Conservation (phyloP, 2,329 filamentous ascomycete species). For the Tricladium varicosporioides region DNA sequence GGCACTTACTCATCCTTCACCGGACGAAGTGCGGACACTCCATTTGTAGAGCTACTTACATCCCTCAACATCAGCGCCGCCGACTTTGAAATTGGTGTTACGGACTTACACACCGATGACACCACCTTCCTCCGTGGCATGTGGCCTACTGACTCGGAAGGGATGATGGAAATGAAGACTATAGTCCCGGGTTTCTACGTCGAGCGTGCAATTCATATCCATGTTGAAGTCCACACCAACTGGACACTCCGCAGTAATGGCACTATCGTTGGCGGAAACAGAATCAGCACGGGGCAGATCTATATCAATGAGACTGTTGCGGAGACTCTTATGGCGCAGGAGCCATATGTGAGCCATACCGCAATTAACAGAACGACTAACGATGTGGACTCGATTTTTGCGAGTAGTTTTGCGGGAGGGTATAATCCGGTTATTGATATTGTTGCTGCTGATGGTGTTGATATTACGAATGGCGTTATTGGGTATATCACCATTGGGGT, state of each 20-base stretch:
- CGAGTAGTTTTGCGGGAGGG: conserved; percentile 16
- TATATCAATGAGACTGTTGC: conserved; percentile 62
- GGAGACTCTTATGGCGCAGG: conserved; percentile 44
- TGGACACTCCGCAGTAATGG: conserved; percentile 39
- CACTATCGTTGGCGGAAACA: conserved; percentile 47
- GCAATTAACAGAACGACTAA: conserved; percentile 41
- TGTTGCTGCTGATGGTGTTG: conserved; percentile 35
- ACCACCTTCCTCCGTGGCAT: conserved; percentile 42
- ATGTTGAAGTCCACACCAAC: conserved; percentile 45
- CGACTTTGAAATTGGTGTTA: background rate
- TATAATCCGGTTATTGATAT: conserved; percentile 34
- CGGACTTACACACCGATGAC: conserved; percentile 30
- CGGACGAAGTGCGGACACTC: conserved; percentile 31
- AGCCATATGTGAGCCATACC: conserved; percentile 47
- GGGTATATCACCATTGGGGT: conserved; percentile 38
- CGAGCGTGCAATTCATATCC: conserved; percentile 46
- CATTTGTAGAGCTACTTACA: conserved; percentile 25
- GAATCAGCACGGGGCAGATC: conserved; percentile 57
- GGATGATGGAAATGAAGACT: conserved; percentile 41
- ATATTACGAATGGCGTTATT: conserved; percentile 37
- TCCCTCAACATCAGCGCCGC: conserved; percentile 29
- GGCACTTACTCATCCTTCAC: conserved; percentile 31
- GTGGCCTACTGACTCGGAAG: conserved; percentile 40
- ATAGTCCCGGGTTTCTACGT: conserved; percentile 44
- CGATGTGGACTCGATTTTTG: conserved; percentile 2